A percentile compares a stretch with the other conserved stretches of the same genome.
These are phyloP conservation scores for Naganishia kalamii DNA, from an alignment of 768 basidiomycete genomes.

Conservation along the genomic window DNA sequence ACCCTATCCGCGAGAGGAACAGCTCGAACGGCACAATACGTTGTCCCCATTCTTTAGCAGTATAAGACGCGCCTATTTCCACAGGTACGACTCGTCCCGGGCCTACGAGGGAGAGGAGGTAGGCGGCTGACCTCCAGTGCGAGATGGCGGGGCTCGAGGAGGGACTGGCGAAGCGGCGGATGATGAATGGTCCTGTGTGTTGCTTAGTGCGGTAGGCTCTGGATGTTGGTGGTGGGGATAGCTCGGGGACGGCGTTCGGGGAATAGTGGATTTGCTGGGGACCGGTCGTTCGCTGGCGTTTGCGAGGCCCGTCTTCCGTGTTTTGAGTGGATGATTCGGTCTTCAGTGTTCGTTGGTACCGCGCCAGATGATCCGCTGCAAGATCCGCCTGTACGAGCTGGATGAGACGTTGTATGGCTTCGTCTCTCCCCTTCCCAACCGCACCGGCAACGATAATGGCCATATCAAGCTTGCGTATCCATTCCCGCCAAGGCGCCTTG, in stretches of 20 bases:
- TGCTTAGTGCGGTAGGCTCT: constrained; percentile 52
- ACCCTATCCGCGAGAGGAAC: constrained; percentile 56
- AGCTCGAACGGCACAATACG: constrained; percentile 67
- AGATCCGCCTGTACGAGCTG: constrained; percentile 53
- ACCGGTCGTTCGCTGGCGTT: neutral
- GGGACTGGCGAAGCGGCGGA: constrained; percentile 55
- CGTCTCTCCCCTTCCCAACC: constrained; percentile 57
- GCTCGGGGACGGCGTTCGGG: constrained; percentile 48
- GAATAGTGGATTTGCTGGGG: constrained; percentile 21
- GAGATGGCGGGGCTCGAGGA: constrained; percentile 59
- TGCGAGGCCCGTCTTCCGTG: too few species aligned
- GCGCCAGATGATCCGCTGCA: neutral
- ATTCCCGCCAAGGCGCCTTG: constrained; percentile 44
- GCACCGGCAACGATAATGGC: constrained; percentile 80
- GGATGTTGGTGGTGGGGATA: constrained; percentile 57
- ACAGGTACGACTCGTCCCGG: constrained; percentile 80
- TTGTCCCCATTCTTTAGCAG: constrained; percentile 73
- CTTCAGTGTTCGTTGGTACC: constrained; percentile 1
- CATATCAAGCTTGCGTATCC: constrained; percentile 62
- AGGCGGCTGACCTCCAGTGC: constrained; percentile 64
- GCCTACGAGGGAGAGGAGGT: constrained; percentile 67
- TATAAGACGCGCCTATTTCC: constrained; percentile 80
- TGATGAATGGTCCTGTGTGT: constrained; percentile 62
- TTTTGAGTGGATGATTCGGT: neutral
- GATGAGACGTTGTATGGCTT: constrained; percentile 63